Conservation (phyloP, 2,329 filamentous ascomycete species). For the Magnaporthales sp. region DNA sequence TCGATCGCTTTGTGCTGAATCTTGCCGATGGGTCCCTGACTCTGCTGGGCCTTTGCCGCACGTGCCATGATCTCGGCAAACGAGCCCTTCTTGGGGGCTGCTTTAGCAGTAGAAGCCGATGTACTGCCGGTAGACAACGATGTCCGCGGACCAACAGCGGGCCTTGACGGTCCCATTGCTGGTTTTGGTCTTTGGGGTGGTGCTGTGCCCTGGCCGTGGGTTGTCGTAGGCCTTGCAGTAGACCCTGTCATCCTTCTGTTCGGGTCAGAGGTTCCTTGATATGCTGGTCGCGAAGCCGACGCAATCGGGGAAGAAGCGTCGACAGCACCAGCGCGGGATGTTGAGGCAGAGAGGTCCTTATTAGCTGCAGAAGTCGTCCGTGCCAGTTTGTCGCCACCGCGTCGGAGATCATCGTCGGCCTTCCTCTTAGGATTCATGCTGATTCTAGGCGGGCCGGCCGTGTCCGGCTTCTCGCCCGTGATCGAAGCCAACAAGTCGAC, state of each 20-base stretch:
- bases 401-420: slow-evolving; percentile 40
- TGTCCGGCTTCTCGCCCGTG: slow-evolving; percentile 39
- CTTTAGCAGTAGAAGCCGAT: slow-evolving; percentile 21
- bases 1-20: slow-evolving; percentile 70
- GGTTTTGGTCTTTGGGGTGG: neutral
- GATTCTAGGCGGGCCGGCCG: slow-evolving; percentile 21
- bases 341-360: neutral
- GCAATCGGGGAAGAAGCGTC: neutral
- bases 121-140: neutral
- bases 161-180: neutral
- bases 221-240: neutral
- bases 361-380: slow-evolving; percentile 20
- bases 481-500: slow-evolving; percentile 54
- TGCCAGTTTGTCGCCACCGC: slow-evolving; percentile 31
- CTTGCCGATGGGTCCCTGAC: slow-evolving; percentile 54
- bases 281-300: neutral
- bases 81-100: slow-evolving; percentile 60
- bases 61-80: slow-evolving; percentile 68
- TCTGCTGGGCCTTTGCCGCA: slow-evolving; percentile 56
- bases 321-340: neutral
- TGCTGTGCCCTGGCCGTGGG: neutral
- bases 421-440: slow-evolving; percentile 43
- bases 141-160: neutral
- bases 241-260: neutral
- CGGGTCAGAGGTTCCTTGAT: neutral